phyloP scores from a whole-genome alignment of 208 protist species.

The Crithidia thermophila region DNA sequence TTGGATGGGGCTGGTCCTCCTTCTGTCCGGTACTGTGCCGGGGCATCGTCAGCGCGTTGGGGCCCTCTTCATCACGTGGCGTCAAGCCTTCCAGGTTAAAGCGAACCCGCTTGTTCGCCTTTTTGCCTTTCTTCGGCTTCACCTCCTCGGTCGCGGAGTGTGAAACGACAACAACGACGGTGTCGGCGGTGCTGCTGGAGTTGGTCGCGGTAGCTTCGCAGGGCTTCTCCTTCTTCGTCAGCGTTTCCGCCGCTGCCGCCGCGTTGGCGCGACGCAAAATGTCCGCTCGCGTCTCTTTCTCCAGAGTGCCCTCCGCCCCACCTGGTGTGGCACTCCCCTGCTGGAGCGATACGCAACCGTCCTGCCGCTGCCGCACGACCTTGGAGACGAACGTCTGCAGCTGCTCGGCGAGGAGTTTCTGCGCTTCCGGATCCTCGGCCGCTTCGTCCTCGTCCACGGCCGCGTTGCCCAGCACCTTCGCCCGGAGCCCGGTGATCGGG shows the following conservation, averaged over 20 bases:
- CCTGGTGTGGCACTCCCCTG: no score
- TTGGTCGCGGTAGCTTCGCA: no score
- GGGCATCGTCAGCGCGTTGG: slow-evolving; percentile 17
- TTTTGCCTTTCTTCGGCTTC: neutral
- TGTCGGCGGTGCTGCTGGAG: no score
- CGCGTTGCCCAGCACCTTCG: slow-evolving; percentile 29
- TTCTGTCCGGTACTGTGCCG: neutral
- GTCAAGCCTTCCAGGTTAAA: slow-evolving; percentile 11
- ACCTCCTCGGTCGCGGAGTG: no score
- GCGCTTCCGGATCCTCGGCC: slow-evolving; percentile 31
- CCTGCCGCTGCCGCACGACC: slow-evolving; percentile 21
- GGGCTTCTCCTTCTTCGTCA: no score
- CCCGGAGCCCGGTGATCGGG: slow-evolving; percentile 25
- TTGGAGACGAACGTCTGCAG: slow-evolving; percentile 26
- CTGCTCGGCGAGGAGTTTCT: slow-evolving; percentile 14
- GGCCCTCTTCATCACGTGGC: slow-evolving; percentile 10
- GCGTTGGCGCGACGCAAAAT: slow-evolving; percentile 13
- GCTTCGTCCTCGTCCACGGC: slow-evolving; percentile 31
- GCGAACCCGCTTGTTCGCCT: slow-evolving; percentile 2
- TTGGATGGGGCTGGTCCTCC: neutral
- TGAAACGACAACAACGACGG: no score
- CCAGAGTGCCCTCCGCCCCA: neutral
- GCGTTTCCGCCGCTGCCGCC: neutral
- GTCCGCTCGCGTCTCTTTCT: neutral
- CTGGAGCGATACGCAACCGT: no score